Conservation (phyloP, 192 early-diverging fungal genomes). For the Phlyctochytrium arcticum region DNA sequence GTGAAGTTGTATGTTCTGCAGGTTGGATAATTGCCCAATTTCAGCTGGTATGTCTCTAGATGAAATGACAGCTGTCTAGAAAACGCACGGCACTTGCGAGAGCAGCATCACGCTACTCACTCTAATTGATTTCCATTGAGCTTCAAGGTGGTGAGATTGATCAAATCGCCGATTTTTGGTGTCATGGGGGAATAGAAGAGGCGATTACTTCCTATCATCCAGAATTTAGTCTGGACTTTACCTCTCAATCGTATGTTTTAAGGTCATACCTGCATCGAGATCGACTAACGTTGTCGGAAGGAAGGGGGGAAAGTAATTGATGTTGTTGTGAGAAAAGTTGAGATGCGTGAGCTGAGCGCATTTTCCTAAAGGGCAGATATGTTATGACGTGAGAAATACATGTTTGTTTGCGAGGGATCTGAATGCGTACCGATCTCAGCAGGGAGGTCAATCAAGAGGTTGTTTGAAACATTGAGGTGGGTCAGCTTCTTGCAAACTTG, state of each 20-base stretch:
- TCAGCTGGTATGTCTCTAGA: slow-evolving; percentile 37
- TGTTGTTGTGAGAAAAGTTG: slow-evolving; percentile 39
- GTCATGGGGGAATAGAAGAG: slow-evolving; percentile 48
- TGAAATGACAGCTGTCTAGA: background rate
- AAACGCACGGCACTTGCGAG: background rate
- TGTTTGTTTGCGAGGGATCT: background rate
- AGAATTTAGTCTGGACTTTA: background rate
- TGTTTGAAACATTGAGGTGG: slow-evolving; percentile 24
- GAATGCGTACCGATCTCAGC: slow-evolving; percentile 21
- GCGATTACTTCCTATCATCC: slow-evolving; percentile 33
- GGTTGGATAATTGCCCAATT: slow-evolving; percentile 32
- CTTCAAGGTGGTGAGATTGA: slow-evolving; percentile 29
- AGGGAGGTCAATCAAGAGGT: slow-evolving; percentile 35
- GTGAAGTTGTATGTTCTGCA: slow-evolving; percentile 30
- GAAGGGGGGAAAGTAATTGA: slow-evolving; percentile 43
- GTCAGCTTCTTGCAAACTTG: slow-evolving; percentile 26
- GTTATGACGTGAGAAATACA: background rate
- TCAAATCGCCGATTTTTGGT: slow-evolving; percentile 42
- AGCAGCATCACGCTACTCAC: slow-evolving; percentile 10
- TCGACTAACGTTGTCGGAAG: slow-evolving; percentile 34
- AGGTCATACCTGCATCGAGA: slow-evolving; percentile 33
- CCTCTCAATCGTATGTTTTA: background rate
- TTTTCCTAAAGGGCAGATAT: background rate
- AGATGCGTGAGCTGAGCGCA: slow-evolving; percentile 21
- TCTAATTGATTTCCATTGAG: slow-evolving; percentile 43